Percentiles rank a stretch among this genome's conserved stretches.
phyloP scores from a whole-genome alignment of 2,329 filamentous ascomycete genomes.

The Mariannaea sp. region DNA sequence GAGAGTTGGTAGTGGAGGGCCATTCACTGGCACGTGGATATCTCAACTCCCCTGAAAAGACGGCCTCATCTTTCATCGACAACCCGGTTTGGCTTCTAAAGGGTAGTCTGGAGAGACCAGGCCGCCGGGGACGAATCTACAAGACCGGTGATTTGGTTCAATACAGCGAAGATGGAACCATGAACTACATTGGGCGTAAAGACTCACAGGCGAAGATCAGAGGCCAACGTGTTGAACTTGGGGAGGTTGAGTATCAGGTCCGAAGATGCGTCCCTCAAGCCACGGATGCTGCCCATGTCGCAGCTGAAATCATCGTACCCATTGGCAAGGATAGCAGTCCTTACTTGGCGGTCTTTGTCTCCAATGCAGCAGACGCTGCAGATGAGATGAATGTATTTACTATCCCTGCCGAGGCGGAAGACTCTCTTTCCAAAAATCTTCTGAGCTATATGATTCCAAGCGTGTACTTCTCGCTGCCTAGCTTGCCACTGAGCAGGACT shows the following conservation, averaged over 20 bases:
- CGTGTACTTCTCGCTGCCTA: not conserved
- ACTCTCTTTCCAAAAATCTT: not conserved
- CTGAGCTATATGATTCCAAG: not conserved
- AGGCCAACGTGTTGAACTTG: constrained; percentile 49
- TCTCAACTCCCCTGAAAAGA: constrained; percentile 41
- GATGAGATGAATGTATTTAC: not conserved
- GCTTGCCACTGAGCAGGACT: not conserved
- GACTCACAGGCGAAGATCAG: constrained; percentile 61
- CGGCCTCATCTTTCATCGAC: constrained; percentile 30
- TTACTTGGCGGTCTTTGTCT: not conserved
- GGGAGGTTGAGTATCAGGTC: constrained; percentile 2
- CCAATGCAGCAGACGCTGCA: not conserved
- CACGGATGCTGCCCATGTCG: not conserved
- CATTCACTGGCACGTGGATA: constrained; percentile 54
- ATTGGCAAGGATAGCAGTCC: not conserved
- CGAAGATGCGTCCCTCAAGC: not conserved
- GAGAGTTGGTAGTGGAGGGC: constrained; percentile 43
- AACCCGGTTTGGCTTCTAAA: constrained; percentile 13
- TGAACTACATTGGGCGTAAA: constrained; percentile 28
- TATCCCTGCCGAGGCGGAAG: not conserved
- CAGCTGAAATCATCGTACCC: not conserved
- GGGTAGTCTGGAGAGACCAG: not conserved
- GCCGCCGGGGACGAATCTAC: constrained; percentile 12
- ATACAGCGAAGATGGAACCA: not conserved
- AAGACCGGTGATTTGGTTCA: constrained; percentile 4